Base-by-base conservation (phyloP, 148 eudicot species). In the Dysphania ambrosioides region DNA sequence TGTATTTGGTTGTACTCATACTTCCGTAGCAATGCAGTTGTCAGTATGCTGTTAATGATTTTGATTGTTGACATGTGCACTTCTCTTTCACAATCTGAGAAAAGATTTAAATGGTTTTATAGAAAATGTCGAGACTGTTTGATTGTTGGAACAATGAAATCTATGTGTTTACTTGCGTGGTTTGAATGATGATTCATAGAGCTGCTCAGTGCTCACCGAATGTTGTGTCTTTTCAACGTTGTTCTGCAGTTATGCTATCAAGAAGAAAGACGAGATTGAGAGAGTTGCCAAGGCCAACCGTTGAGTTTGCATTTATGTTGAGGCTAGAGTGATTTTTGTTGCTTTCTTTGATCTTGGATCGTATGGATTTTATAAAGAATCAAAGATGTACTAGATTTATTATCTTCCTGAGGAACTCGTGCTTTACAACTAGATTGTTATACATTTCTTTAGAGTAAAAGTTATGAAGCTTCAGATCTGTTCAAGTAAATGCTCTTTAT, bases 231-330 rank as follows among this genome's bases (percentile, higher is more conserved):
- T 40, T 26, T 34, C 1, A 5, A 31, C 4, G 5, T 40, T 38
- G 21, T 70, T 30, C 59, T 79, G 31, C 72, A 79, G 82, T 15
- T 79, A 79, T 26, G 82, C 82, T 19, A 79, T 79, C 75, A 79
- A 79, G 82, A 79, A 79, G 82, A 79, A 79, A 53, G 82, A 79
- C 41, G 82, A 79, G 67, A 79, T 79, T 8, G 82, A 79, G 42
- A 79, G 82, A 75, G 82, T 79, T 63, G 82, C 82, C 75, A 79
- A 79, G 75, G 82, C 82, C 35, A 79, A 75, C 27, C 82, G 82
- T 70, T 79, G 81, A 76, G 56, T 59, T 15, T 27, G 34, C 69
- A 24, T 9, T 58, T 5, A 56, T 59, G 16, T 68, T 40, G 24
- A n/a, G 51, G 38, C 0, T 41, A 68, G 24, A 19, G 27, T 34